Conservation (phyloP, 371 early-diverging fungal species). For the Mucor piriformis region DNA sequence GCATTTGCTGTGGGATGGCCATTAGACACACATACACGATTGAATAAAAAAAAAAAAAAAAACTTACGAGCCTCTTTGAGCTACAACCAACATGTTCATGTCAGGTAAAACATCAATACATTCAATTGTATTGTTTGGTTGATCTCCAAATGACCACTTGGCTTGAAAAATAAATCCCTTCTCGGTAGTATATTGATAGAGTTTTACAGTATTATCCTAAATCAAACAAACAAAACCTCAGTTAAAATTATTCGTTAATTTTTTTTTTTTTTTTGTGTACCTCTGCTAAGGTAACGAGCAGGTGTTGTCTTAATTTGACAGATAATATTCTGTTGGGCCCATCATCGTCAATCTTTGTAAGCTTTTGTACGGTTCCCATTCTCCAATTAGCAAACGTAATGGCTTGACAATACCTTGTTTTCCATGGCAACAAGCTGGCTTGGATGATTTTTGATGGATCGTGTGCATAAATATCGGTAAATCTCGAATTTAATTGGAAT, state of each 20-base stretch:
- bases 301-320: conserved; percentile 35
- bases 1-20: conserved; percentile 39
- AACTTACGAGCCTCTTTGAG: conserved; percentile 54
- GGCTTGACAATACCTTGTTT: conserved; percentile 43
- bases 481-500: conserved; percentile 24
- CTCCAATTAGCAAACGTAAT: conserved; percentile 46
- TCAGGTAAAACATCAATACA: conserved; percentile 51
- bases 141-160: conserved; percentile 44
- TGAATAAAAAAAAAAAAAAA: background rate
- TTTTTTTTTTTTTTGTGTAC: too few species aligned
- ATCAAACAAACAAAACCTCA: background rate
- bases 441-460: conserved; percentile 8
- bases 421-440: conserved; percentile 28
- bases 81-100: conserved; percentile 47
- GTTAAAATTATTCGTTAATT: too few species aligned
- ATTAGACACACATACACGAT: background rate
- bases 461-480: conserved; percentile 43
- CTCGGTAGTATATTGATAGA: conserved; percentile 35
- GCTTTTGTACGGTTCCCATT: conserved; percentile 44
- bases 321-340: conserved; percentile 33
- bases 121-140: conserved; percentile 33
- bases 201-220: conserved; percentile 40
- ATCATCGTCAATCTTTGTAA: conserved; percentile 28
- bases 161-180: conserved; percentile 27
- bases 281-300: conserved; percentile 44